These are phyloP conservation scores for Didymella segeticola DNA, from an alignment of 2,329 filamentous ascomycete species.

Conservation along the genomic window DNA sequence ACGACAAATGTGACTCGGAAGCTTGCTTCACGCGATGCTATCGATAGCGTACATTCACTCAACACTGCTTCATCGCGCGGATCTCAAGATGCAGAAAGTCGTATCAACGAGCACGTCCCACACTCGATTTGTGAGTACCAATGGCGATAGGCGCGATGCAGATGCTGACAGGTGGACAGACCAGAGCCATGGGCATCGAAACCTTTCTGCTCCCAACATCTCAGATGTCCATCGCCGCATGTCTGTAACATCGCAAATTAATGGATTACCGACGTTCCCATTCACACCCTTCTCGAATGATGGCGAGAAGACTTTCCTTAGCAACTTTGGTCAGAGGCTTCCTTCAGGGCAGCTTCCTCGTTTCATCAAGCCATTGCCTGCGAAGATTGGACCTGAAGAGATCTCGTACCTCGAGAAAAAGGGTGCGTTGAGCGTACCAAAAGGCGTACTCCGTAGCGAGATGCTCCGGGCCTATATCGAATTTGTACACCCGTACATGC, in stretches of 20 bases:
- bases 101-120: slow-evolving; percentile 65
- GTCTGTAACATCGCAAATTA: slow-evolving; percentile 49
- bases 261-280: slow-evolving; percentile 43
- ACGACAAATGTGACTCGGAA: slow-evolving; percentile 42
- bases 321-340: slow-evolving; percentile 58
- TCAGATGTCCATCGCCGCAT: slow-evolving; percentile 55
- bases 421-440: slow-evolving; percentile 81
- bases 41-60: slow-evolving; percentile 44
- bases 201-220: slow-evolving; percentile 45
- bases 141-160: not conserved
- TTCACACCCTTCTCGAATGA: slow-evolving; percentile 46
- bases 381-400: slow-evolving; percentile 80
- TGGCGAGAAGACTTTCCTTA: slow-evolving; percentile 44
- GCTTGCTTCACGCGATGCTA: slow-evolving; percentile 48
- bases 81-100: slow-evolving; percentile 56
- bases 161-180: slow-evolving; percentile 44
- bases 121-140: slow-evolving; percentile 66
- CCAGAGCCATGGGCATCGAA: slow-evolving; percentile 55
- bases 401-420: slow-evolving; percentile 83
- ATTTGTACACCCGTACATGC: slow-evolving; percentile 94
- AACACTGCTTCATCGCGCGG: slow-evolving; percentile 37
- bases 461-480: slow-evolving; percentile 83
- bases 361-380: slow-evolving; percentile 81
- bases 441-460: slow-evolving; percentile 74
- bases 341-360: slow-evolving; percentile 59